A percentile compares a stretch with the other conserved stretches of the same genome.
Evolutionary conservation across 176 grass and related monocot species (phyloP).

Genomic region (Eremochloa ophiuroides): DNA sequence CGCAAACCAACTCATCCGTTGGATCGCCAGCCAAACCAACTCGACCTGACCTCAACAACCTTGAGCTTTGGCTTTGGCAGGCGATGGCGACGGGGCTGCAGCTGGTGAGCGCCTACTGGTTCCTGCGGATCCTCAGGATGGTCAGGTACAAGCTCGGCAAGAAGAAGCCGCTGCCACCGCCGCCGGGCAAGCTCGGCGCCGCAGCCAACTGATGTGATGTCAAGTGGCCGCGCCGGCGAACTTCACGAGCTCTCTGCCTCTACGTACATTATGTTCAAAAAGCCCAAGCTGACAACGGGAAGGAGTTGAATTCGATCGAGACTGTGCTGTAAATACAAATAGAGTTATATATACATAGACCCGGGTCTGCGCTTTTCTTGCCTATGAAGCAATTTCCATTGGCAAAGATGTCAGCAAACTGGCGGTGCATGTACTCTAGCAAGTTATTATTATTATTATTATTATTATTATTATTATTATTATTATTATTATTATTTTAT

Average conservation of each 20-base stretch:
- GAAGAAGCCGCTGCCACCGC: constrained; percentile 9
- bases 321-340: neutral
- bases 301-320: neutral
- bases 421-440: neutral
- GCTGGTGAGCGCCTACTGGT: constrained; percentile 85
- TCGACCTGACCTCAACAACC: neutral
- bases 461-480: too few species aligned
- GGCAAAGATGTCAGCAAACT: neutral
- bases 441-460: too few species aligned
- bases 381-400: neutral
- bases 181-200: neutral
- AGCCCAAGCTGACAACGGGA: too few species aligned
- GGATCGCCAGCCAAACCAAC: neutral
- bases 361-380: too few species aligned
- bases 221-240: neutral
- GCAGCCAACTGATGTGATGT: neutral
- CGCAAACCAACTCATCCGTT: neutral
- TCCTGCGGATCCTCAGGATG: constrained; percentile 78
- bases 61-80: too few species aligned
- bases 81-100: constrained; percentile 73
- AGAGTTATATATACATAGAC: neutral
- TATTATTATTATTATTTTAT: too few species aligned
- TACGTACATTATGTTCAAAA: too few species aligned
- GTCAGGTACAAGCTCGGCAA: constrained; percentile 60
- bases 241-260: neutral